Conservation (phyloP, 2,329 filamentous ascomycete genomes). For the Rhexocercosporidium sp. region DNA sequence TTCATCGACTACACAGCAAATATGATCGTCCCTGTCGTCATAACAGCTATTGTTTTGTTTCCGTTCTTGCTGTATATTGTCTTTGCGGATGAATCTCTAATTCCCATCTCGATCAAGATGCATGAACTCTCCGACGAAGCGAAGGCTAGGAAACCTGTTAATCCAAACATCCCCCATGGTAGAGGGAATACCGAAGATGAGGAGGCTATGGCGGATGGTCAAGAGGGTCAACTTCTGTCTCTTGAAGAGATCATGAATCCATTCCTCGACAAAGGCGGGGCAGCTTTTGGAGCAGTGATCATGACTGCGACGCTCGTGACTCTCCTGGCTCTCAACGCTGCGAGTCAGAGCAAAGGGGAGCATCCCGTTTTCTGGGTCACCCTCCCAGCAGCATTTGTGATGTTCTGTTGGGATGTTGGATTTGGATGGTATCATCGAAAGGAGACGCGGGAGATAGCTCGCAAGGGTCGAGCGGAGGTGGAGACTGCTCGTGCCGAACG, state of each 20-base stretch:
- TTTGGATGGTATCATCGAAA: slow-evolving; percentile 68
- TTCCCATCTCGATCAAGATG: slow-evolving; percentile 70
- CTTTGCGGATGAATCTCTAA: slow-evolving; percentile 66
- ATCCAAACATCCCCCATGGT: slow-evolving; percentile 73
- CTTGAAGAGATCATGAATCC: slow-evolving; percentile 79
- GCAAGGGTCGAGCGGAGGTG: slow-evolving; percentile 56
- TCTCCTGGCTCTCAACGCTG: slow-evolving; percentile 69
- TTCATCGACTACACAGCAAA: slow-evolving; percentile 79
- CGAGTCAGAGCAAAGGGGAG: slow-evolving; percentile 53
- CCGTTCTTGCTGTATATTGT: slow-evolving; percentile 73
- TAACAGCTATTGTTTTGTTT: slow-evolving; percentile 71
- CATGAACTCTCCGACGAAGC: slow-evolving; percentile 67
- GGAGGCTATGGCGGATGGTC: slow-evolving; percentile 49
- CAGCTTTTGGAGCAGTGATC: slow-evolving; percentile 65
- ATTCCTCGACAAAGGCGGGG: slow-evolving; percentile 70
- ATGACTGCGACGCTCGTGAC: slow-evolving; percentile 72
- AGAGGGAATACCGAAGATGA: slow-evolving; percentile 60
- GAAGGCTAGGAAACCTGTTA: slow-evolving; percentile 62
- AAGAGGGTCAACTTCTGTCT: slow-evolving; percentile 60
- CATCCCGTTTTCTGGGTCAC: slow-evolving; percentile 72
- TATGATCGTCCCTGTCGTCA: slow-evolving; percentile 73
- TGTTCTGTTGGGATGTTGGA: slow-evolving; percentile 70
- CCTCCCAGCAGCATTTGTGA: slow-evolving; percentile 68
- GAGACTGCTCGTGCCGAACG: slow-evolving; percentile 49
- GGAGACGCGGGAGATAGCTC: slow-evolving; percentile 67